Base-by-base conservation (phyloP, 163 green algal species). In the Prototheca cutis region DNA sequence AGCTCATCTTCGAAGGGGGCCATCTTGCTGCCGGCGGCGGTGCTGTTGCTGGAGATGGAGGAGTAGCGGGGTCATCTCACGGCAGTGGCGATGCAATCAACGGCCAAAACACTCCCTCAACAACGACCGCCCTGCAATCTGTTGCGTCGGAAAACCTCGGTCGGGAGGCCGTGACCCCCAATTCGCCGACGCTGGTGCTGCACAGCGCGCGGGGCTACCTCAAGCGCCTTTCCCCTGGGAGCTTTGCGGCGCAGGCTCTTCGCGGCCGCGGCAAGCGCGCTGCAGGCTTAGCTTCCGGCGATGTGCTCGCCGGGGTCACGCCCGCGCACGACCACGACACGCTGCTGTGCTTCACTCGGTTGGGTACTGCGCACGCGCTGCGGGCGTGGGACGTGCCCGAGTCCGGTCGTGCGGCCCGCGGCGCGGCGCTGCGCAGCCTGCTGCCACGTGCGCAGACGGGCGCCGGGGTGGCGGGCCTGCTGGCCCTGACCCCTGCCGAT, bases 131-230 rank as follows among this genome's bases (percentile, higher is more conserved):
- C n/a, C n/a, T n/a, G n/a, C n/a, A n/a, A n/a, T n/a, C n/a, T n/a
- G n/a, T n/a, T n/a, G n/a, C n/a, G n/a, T n/a, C n/a, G n/a, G n/a
- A n/a, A n/a, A n/a, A n/a, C n/a, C n/a, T n/a, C n/a, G n/a, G n/a
- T n/a, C n/a, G 18, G 6, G 69, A 84, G 54, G 83, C 87, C 36
- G 47, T 93, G 1, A 80, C 85, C 7, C 80, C 80, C 53, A 94
- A 94, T 62, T 53, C 65, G 5, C 67, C 73, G 24, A 79, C 60
- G 55, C 73, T 94, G 33, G 42, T 94, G 2, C 63, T 86, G 3
- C 75, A 88, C 67, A 85, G 65, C 59, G 58, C 71, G 24, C 61
- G 64, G n/a, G 87, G 87, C 28, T 95, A 85, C 76, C 80, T 95
- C 68, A 95, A 95, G 73, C 74, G 87, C 48, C 86, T 95, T 70